Evolutionary conservation across 345 rosid species (phyloP).

Genomic region (Aquilaria sinensis): DNA sequence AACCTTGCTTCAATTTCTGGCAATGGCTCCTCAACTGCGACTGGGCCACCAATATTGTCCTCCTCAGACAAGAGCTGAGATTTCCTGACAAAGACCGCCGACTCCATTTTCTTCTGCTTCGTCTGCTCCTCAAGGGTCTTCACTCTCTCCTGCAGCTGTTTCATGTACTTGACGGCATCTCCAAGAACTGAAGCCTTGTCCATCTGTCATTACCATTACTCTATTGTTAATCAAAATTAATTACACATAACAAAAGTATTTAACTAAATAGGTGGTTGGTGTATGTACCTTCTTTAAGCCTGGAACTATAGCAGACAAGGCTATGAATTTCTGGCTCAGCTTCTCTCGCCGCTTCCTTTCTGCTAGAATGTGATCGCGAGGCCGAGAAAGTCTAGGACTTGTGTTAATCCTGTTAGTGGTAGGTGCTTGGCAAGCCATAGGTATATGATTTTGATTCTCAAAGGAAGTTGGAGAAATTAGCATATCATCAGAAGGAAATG

Average conservation of each 20-base stretch:
- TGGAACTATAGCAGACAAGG: slow-evolving; percentile 58
- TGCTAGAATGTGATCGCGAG: slow-evolving; percentile 45
- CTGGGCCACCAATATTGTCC: slow-evolving; percentile 17
- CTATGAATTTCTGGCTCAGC: slow-evolving; percentile 62
- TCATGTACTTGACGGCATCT: slow-evolving; percentile 77
- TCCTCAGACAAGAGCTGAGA: slow-evolving; percentile 45
- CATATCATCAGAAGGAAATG: slow-evolving; percentile 11
- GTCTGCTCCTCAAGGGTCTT: slow-evolving; percentile 66
- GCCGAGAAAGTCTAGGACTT: slow-evolving; percentile 27
- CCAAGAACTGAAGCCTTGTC: slow-evolving; percentile 96
- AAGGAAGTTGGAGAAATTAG: slow-evolving; percentile 25
- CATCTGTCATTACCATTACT: slow-evolving; percentile 31
- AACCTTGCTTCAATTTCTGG: slow-evolving; percentile 85
- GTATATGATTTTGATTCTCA: slow-evolving; percentile 27
- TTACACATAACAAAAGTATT: neutral
- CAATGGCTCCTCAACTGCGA: slow-evolving; percentile 22
- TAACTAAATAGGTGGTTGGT: too few relatives aligned
- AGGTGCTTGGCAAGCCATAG: slow-evolving; percentile 31
- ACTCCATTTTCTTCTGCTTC: slow-evolving; percentile 56
- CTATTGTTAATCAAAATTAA: too few relatives aligned
- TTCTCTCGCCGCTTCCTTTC: slow-evolving; percentile 64
- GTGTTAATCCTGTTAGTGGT: slow-evolving; percentile 29
- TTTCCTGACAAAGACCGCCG: slow-evolving; percentile 66
- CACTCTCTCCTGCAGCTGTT: slow-evolving; percentile 72
- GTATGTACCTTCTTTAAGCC: slow-evolving; percentile 55